A percentile compares a stretch with the other conserved stretches of the same genome.
These are phyloP conservation scores for Arthrobotrys pseudoclavata DNA, from an alignment of 2,329 filamentous ascomycete genomes.

Conservation along the genomic window DNA sequence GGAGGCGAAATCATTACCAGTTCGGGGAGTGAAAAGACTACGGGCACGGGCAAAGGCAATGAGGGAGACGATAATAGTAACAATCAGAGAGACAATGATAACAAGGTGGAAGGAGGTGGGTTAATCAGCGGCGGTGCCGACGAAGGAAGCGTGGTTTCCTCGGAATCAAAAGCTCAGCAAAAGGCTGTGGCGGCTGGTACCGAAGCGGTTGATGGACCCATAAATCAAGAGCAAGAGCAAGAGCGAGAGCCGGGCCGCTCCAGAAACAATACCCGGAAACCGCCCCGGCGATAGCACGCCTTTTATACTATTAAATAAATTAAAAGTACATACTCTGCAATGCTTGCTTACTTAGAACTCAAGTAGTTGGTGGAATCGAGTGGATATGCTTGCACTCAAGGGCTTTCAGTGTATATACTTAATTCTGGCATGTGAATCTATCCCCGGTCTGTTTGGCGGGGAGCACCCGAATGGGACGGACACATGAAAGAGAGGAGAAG, in stretches of 20 bases:
- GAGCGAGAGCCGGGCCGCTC: constrained; percentile 23
- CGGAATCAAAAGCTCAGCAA: constrained; percentile 4
- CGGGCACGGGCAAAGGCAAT: background rate
- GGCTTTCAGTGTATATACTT: background rate
- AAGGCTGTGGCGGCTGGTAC: background rate
- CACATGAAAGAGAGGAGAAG: constrained; percentile 47
- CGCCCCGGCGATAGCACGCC: constrained; percentile 6
- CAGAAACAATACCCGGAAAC: constrained; percentile 28
- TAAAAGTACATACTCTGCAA: too few species aligned
- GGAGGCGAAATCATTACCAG: constrained; percentile 45
- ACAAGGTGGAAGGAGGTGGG: constrained; percentile 4
- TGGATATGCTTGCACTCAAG: too few species aligned
- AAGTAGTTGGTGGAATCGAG: too few species aligned
- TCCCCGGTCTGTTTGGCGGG: too few species aligned
- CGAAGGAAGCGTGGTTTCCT: background rate
- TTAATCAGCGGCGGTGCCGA: background rate
- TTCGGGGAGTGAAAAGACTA: constrained; percentile 7
- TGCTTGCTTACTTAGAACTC: too few species aligned
- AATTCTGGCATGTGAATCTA: constrained; percentile 52
- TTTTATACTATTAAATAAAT: too few species aligned
- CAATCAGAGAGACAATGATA: background rate
- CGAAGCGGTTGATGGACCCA: background rate
- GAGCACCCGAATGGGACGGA: constrained; percentile 14
- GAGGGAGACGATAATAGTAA: background rate
- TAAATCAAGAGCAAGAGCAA: background rate